These are phyloP conservation scores for Alternaria solani DNA, from an alignment of 2,329 filamentous ascomycete species.

Conservation along the genomic window DNA sequence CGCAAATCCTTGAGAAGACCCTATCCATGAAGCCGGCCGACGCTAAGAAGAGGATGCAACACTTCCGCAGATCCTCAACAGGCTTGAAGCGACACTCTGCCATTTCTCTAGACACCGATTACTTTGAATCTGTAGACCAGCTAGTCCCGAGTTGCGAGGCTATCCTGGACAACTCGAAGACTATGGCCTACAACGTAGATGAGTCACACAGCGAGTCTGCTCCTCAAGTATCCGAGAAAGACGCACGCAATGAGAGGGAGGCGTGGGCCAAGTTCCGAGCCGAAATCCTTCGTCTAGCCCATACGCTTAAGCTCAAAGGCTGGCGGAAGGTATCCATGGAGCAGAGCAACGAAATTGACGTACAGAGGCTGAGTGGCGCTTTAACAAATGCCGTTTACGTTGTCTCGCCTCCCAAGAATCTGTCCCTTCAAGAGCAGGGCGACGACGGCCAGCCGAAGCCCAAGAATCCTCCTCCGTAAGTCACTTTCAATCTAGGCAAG, in stretches of 20 bases:
- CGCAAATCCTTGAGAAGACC: conserved; percentile 78
- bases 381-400: conserved; percentile 97
- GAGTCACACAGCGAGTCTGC: conserved; percentile 57
- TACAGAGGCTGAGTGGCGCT: conserved; percentile 85
- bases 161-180: conserved; percentile 87
- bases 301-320: conserved; percentile 88
- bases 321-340: conserved; percentile 86
- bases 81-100: conserved; percentile 56
- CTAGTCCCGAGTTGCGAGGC: conserved; percentile 87
- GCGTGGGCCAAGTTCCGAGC: conserved; percentile 89
- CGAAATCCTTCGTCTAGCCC: conserved; percentile 87
- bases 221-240: conserved; percentile 54
- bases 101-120: conserved; percentile 85
- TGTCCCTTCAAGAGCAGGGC: conserved; percentile 55
- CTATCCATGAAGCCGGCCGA: conserved; percentile 56
- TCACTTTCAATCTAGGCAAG: conserved; percentile 15
- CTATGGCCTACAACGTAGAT: conserved; percentile 76
- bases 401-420: conserved; percentile 77
- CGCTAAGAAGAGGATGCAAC: conserved; percentile 40
- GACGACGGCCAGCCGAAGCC: conserved; percentile 48
- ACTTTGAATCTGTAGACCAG: conserved; percentile 76
- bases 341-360: conserved; percentile 70
- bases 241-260: conserved; percentile 71
- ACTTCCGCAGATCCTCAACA: conserved; percentile 40
- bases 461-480: conserved; percentile 63